phyloP scores from a whole-genome alignment of 345 rosid species.

The Salix dunnii region DNA sequence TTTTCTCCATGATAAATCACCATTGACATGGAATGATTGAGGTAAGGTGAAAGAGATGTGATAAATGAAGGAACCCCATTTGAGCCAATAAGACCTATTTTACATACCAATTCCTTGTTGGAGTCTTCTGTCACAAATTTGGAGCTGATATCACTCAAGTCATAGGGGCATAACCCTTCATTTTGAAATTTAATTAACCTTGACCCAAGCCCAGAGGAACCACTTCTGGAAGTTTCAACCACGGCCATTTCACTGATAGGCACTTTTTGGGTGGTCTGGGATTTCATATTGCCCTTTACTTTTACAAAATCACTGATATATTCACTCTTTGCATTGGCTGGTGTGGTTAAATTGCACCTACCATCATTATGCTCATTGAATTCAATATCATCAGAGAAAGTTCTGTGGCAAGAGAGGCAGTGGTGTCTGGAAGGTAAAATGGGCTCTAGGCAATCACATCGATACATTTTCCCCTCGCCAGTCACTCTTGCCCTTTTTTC shows the following conservation, averaged over 20 bases:
- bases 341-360: conserved; percentile 45
- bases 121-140: conserved; percentile 78
- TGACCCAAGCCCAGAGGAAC: conserved; percentile 40
- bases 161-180: conserved; percentile 56
- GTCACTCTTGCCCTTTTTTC: conserved; percentile 49
- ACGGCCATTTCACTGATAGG: conserved; percentile 26
- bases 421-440: conserved; percentile 75
- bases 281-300: conserved; percentile 40
- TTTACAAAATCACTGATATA: conserved; percentile 39
- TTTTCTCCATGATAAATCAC: conserved; percentile 30
- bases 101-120: conserved; percentile 72
- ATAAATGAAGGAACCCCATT: conserved; percentile 67
- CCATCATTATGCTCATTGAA: conserved; percentile 60
- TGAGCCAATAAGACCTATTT: conserved; percentile 81
- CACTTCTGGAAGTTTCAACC: conserved; percentile 34
- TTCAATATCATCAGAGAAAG: conserved; percentile 48
- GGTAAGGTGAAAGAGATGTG: conserved; percentile 44
- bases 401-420: conserved; percentile 77
- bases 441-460: conserved; percentile 86
- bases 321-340: conserved; percentile 42
- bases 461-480: conserved; percentile 49
- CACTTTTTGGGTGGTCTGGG: conserved; percentile 29
- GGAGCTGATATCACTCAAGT: conserved; percentile 63
- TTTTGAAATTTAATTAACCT: conserved; percentile 58
- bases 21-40: conserved; percentile 47